phyloP scores from a whole-genome alignment of 306 rosid species.

The Carpinus fangiana region DNA sequence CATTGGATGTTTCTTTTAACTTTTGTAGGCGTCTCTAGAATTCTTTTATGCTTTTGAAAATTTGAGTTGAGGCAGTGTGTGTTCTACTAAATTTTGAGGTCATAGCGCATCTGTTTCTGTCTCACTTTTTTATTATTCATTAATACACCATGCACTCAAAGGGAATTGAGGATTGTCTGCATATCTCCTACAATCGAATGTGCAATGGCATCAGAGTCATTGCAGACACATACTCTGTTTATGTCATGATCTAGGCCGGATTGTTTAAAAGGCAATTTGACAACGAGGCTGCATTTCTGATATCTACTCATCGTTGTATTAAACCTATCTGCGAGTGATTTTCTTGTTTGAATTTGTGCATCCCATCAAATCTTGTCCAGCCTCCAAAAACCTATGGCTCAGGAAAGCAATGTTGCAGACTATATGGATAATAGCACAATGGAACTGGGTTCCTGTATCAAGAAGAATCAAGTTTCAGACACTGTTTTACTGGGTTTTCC shows the following conservation, averaged over 20 bases:
- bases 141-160: background rate
- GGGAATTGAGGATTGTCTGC: background rate
- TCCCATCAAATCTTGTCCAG: constrained; percentile 69
- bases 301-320: constrained; percentile 16
- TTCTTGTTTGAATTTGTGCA: constrained; percentile 45
- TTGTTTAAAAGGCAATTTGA: background rate
- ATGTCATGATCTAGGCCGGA: background rate
- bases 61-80: background rate
- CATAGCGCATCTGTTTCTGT: background rate
- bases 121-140: background rate
- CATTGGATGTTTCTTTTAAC: background rate
- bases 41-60: background rate
- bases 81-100: background rate
- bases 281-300: constrained; percentile 12
- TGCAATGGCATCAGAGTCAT: background rate
- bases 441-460: constrained; percentile 23
- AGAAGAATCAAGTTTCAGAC: constrained; percentile 30
- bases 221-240: background rate
- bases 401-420: constrained; percentile 34
- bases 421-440: constrained; percentile 20
- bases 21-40: background rate
- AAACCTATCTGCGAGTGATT: constrained; percentile 19
- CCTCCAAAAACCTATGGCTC: constrained; percentile 57
- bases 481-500: constrained; percentile 31
- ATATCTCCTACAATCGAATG: background rate